phyloP scores from a whole-genome alignment of 148 eudicot species.

The Polygonum maritimum region DNA sequence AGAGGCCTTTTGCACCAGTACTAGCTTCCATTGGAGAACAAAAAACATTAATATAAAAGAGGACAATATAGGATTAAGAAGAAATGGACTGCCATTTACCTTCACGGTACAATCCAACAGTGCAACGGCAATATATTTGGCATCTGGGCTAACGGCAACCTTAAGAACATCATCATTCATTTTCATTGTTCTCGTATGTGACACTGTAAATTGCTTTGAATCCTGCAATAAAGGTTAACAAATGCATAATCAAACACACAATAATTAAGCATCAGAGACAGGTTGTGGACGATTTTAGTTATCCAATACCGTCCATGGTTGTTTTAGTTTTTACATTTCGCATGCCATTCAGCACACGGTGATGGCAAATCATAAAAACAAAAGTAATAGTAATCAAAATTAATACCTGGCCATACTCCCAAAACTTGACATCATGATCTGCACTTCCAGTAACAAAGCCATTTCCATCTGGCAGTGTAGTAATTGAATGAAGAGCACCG shows the following conservation, averaged over 20 bases:
- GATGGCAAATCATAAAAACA: background rate
- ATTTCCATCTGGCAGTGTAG: slow-evolving; percentile 52
- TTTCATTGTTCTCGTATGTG: slow-evolving; percentile 53
- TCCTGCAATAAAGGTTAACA: slow-evolving; percentile 36
- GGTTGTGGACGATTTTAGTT: background rate
- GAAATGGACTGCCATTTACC: slow-evolving; percentile 29
- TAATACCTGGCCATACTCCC: slow-evolving; percentile 66
- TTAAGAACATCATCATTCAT: slow-evolving; percentile 81
- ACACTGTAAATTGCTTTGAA: slow-evolving; percentile 43
- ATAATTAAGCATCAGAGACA: background rate
- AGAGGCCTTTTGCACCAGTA: background rate
- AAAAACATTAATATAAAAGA: background rate
- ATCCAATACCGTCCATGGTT: background rate
- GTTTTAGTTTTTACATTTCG: background rate
- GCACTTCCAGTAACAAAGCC: slow-evolving; percentile 93
- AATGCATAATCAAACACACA: background rate
- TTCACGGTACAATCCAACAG: slow-evolving; percentile 79
- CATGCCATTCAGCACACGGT: background rate
- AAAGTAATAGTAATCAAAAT: background rate
- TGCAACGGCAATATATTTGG: slow-evolving; percentile 79
- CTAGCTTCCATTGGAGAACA: background rate
- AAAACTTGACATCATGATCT: slow-evolving; percentile 90
- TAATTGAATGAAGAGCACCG: slow-evolving; percentile 66
- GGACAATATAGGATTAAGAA: background rate
- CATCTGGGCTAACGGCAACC: slow-evolving; percentile 81